Conservation (phyloP, 768 basidiomycete genomes). For the Lactarius hengduanensis region DNA sequence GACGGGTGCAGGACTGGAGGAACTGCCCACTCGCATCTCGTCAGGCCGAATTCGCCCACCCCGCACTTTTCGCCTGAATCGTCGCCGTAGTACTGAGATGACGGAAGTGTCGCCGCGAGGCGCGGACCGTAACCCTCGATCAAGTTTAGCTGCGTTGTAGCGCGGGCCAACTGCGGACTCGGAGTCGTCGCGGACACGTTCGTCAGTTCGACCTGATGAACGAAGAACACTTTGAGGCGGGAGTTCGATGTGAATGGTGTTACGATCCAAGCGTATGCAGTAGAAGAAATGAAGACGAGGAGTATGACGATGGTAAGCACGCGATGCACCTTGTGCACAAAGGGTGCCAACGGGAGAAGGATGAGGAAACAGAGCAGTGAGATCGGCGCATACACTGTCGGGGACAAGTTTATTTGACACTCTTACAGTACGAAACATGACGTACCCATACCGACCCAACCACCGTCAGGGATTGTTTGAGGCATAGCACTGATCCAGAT, state of each 20-base stretch:
- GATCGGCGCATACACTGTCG: conserved; percentile 49
- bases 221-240: conserved; percentile 72
- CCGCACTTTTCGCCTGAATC: conserved; percentile 35
- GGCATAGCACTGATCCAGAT: conserved; percentile 42
- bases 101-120: conserved; percentile 52
- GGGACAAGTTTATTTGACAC: conserved; percentile 9
- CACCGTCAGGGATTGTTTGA: conserved; percentile 67
- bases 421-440: conserved; percentile 17
- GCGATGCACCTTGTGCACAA: conserved; percentile 52
- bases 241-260: conserved; percentile 61
- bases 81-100: conserved; percentile 39
- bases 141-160: conserved; percentile 47
- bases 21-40: conserved; percentile 51
- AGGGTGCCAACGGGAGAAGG: conserved; percentile 62
- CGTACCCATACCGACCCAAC: conserved; percentile 48
- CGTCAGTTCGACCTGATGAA: conserved; percentile 53
- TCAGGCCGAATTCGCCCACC: conserved; percentile 38
- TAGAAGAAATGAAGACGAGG: conserved; percentile 40
- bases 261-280: conserved; percentile 43
- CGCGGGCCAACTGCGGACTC: conserved; percentile 33
- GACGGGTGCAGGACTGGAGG: conserved; percentile 38
- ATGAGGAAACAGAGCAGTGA: conserved; percentile 50
- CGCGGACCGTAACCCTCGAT: conserved; percentile 44
- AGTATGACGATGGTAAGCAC: conserved; percentile 40
- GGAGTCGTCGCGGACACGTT: background rate